Percentiles rank a stretch among this genome's conserved stretches.
These are phyloP conservation scores for Phyllachora maydis DNA, from an alignment of 2,329 filamentous ascomycete genomes.

Conservation along the genomic window DNA sequence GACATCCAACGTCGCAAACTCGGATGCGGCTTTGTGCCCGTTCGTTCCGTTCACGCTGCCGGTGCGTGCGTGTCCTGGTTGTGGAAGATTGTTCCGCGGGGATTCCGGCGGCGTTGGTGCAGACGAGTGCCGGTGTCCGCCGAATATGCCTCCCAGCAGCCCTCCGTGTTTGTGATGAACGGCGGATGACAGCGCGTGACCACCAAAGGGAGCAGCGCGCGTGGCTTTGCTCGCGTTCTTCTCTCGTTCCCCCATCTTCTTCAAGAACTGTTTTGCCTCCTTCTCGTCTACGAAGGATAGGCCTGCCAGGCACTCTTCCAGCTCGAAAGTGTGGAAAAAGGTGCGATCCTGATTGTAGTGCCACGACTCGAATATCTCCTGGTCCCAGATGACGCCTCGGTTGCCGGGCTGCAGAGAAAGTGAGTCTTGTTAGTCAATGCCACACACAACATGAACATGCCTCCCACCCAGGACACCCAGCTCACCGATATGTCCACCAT, in stretches of 20 bases:
- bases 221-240: constrained; percentile 89
- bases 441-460: no score
- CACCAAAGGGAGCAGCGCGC: constrained; percentile 53
- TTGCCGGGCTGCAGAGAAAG: constrained; percentile 41
- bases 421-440: no score
- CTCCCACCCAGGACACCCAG: no score
- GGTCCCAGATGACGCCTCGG: constrained; percentile 84
- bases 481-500: constrained; percentile 87
- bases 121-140: constrained; percentile 37
- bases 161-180: constrained; percentile 18
- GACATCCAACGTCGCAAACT: constrained; percentile 39
- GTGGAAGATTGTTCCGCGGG: constrained; percentile 19
- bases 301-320: constrained; percentile 77
- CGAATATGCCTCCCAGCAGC: constrained; percentile 40
- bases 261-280: constrained; percentile 89
- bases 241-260: constrained; percentile 92
- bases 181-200: constrained; percentile 16
- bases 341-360: constrained; percentile 90
- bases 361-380: constrained; percentile 93
- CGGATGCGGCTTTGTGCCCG: constrained; percentile 19
- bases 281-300: constrained; percentile 93
- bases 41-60: constrained; percentile 23
- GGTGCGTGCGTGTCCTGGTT: constrained; percentile 16
- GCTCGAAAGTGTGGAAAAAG: constrained; percentile 95
- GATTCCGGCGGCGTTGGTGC: constrained; percentile 36